Evolutionary conservation across 1,139 yeast species (phyloP).

Genomic region (Geotrichum cucujoidarum): DNA sequence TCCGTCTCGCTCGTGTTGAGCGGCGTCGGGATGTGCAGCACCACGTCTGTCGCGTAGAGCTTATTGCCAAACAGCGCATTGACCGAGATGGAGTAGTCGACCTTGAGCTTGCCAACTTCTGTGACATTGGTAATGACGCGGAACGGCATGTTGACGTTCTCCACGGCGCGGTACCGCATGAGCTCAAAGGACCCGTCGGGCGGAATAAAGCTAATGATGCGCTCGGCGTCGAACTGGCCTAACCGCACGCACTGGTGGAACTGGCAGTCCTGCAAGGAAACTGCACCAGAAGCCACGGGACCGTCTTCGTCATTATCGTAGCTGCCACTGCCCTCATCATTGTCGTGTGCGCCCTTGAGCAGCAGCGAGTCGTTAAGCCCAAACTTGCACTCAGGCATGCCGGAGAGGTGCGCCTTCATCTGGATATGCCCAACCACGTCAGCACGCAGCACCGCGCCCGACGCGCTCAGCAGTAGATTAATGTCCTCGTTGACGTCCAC

Average conservation of each 20-base stretch:
- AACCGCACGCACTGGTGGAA: constrained; percentile 85
- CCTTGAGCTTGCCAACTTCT: constrained; percentile 45
- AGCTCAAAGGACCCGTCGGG: constrained; percentile 93
- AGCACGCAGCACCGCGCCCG: constrained; percentile 52
- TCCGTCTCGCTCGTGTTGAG: constrained; percentile 49
- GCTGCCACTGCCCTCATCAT: constrained; percentile 25
- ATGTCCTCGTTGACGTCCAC: constrained; percentile 73
- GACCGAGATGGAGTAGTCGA: constrained; percentile 56
- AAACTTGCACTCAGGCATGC: constrained; percentile 68
- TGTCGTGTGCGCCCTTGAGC: constrained; percentile 22
- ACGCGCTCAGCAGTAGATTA: constrained; percentile 52
- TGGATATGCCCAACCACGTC: constrained; percentile 74
- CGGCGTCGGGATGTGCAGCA: constrained; percentile 66
- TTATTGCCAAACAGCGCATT: constrained; percentile 61
- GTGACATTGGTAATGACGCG: constrained; percentile 57
- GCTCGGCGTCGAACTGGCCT: constrained; percentile 60
- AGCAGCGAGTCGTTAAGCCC: constrained; percentile 51
- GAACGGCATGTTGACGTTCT: constrained; percentile 68
- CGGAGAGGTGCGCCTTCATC: constrained; percentile 69
- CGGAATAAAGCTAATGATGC: constrained; percentile 69
- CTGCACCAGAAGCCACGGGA: constrained; percentile 46
- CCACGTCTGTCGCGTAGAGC: constrained; percentile 61
- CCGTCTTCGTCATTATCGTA: constrained; percentile 19
- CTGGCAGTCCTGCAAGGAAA: constrained; percentile 67
- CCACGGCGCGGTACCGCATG: constrained; percentile 63